phyloP scores from a whole-genome alignment of 2,329 filamentous ascomycete genomes.

The Aspergillus fructus region DNA sequence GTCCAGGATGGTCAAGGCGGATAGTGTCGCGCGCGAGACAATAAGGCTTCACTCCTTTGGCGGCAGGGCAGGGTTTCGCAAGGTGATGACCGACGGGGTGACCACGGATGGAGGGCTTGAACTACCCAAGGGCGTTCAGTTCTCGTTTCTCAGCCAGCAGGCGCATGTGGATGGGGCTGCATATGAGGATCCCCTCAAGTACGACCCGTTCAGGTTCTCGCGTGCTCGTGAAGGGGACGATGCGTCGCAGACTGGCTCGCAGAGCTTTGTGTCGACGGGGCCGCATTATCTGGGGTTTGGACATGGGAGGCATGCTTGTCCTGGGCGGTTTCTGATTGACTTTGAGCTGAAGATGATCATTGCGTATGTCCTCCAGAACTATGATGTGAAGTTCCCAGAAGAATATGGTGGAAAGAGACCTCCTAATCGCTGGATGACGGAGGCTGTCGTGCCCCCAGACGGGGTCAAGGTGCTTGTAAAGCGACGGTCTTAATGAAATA shows the following conservation, averaged over 20 bases:
- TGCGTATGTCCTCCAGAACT: conserved; percentile 10
- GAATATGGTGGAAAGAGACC: conserved; percentile 13
- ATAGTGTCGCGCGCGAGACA: conserved; percentile 48
- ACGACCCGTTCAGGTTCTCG: conserved; percentile 46
- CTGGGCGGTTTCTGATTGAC: conserved; percentile 11
- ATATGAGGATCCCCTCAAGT: conserved; percentile 38
- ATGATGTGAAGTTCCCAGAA: conserved; percentile 11
- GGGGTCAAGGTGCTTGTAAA: conserved; percentile 6
- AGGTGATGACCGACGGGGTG: conserved; percentile 24
- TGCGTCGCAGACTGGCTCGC: neutral
- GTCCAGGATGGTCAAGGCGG: conserved; percentile 37
- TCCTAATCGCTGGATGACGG: conserved; percentile 13
- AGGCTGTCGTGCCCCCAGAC: conserved; percentile 9
- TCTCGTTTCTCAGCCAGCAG: conserved; percentile 20
- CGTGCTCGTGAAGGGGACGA: conserved; percentile 15
- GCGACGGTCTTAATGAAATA: neutral
- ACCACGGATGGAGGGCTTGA: conserved; percentile 13
- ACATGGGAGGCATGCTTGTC: conserved; percentile 8
- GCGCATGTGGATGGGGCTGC: conserved; percentile 28
- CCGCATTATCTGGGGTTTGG: conserved; percentile 8
- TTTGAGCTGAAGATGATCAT: conserved; percentile 18
- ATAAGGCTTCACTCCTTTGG: conserved; percentile 37
- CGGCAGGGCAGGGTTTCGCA: conserved; percentile 25
- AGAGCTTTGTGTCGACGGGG: conserved; percentile 14
- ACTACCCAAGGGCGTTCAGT: conserved; percentile 16